phyloP scores from a whole-genome alignment of 1,139 yeast genomes.

The Candida anutae region DNA sequence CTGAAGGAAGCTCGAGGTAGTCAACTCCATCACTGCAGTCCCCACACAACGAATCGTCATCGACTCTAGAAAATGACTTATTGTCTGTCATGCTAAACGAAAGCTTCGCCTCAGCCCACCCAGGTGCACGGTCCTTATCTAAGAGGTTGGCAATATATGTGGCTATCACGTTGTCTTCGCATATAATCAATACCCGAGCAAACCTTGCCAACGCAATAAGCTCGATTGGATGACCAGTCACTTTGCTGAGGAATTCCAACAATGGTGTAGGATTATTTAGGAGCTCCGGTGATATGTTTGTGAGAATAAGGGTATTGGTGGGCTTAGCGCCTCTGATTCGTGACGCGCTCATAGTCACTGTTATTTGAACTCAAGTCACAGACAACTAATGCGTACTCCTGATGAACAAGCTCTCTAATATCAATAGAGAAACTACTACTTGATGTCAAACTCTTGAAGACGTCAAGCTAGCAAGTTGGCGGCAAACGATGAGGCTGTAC shows the following conservation, averaged over 20 bases:
- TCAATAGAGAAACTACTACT: too few species aligned
- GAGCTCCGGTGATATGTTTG: conserved; percentile 17
- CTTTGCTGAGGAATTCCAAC: conserved; percentile 16
- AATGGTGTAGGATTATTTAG: conserved; percentile 21
- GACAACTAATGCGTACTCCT: too few species aligned
- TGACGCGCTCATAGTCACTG: too few species aligned
- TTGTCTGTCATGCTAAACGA: conserved; percentile 32
- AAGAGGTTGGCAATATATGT: conserved; percentile 13
- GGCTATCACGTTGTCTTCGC: conserved; percentile 20
- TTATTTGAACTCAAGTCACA: too few species aligned
- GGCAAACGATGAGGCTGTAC: too few species aligned
- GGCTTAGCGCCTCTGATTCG: too few species aligned
- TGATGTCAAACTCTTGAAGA: too few species aligned
- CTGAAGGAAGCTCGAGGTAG: conserved; percentile 37
- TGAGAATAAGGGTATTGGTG: conserved; percentile 35
- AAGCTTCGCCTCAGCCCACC: conserved; percentile 13
- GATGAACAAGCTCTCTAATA: too few species aligned
- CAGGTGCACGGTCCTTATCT: conserved; percentile 4
- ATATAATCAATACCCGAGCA: conserved; percentile 28
- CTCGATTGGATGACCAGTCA: conserved; percentile 22
- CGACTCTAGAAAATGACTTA: conserved; percentile 3
- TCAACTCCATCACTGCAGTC: conserved; percentile 8
- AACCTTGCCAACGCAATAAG: conserved; percentile 29
- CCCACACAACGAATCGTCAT: not conserved
- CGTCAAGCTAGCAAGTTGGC: too few species aligned